Base-by-base conservation (phyloP, 2,329 filamentous ascomycete genomes). In the Rutstroemia sydowiana region DNA sequence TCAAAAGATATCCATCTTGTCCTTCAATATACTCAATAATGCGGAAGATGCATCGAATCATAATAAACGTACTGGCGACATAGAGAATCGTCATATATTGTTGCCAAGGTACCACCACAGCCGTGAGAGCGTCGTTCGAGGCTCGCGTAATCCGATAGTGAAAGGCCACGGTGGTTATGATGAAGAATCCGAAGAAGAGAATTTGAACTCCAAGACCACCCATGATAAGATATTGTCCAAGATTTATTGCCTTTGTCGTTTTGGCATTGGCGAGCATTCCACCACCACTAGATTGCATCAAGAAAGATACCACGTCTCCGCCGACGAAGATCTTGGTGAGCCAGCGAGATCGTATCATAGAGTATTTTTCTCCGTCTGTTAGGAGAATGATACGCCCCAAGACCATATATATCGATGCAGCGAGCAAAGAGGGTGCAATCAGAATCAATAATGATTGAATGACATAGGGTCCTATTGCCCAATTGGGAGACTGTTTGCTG, bases 131-230 rank as follows among this genome's bases (percentile, higher is more conserved):
- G 3, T 39, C 28, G 5, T 54, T 60, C 1, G 59, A 56, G 4
- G 14, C 9, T 16, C 16, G 40, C 10, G 21, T 23, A 13, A 64
- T 50, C 2, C 57, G 51, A 7, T 13, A 7, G 21, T 63, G 52
- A 30, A 63, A 64, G 23, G 58, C 26, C 1, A 11, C 36, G 10
- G 55, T 31, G 9, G 55, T 51, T 18, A 60, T 30, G 18, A 78
- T 63, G 57, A 79, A 79, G 50, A 77, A 66, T n/a, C 67, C 66
- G 55, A 79, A 79, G 57, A 76, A 72, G 7, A 74, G 13, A 3
- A 80, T 67, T 55, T 80, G 76, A 3, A 78, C 57, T 8, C 72
- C 61, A 2, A 80, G 65, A 10, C 76, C 76, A 5, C 59, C 69
- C 18, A 76, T 64, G 13, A 78, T 70, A 41, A 78, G 64, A 4